A percentile compares a stretch with the other conserved stretches of the same genome.
Conservation (phyloP, 2,329 filamentous ascomycete species). For the Fusarium foetens region DNA sequence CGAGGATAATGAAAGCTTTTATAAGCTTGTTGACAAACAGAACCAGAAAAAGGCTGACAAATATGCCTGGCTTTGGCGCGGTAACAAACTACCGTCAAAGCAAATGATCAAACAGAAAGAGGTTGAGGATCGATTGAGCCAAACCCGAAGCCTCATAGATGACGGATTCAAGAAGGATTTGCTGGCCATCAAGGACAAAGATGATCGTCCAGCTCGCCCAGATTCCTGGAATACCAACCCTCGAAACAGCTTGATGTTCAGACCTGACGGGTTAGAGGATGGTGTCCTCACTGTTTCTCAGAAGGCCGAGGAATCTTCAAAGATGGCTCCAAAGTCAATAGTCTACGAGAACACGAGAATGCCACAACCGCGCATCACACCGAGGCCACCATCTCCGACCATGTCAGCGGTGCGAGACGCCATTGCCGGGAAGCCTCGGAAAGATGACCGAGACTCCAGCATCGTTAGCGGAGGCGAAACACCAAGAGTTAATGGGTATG, state of each 20-base stretch:
- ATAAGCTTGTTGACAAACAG: constrained; percentile 88
- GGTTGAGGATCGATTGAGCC: constrained; percentile 63
- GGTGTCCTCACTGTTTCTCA: constrained; percentile 71
- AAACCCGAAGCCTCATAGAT: constrained; percentile 60
- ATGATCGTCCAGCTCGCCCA: constrained; percentile 78
- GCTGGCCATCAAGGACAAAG: constrained; percentile 72
- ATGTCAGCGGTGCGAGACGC: constrained; percentile 86
- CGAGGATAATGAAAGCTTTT: constrained; percentile 98
- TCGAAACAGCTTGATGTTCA: constrained; percentile 90
- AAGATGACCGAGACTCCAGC: constrained; percentile 69
- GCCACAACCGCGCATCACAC: constrained; percentile 58
- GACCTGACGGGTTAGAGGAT: constrained; percentile 72
- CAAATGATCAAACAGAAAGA: constrained; percentile 76
- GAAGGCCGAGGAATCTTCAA: constrained; percentile 74
- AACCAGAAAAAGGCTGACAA: constrained; percentile 87
- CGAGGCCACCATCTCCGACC: constrained; percentile 78
- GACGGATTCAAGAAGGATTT: constrained; percentile 68
- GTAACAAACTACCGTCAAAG: constrained; percentile 87
- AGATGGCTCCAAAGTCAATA: constrained; percentile 79
- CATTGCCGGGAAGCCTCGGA: constrained; percentile 76
- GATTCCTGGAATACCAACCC: constrained; percentile 80
- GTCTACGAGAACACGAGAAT: constrained; percentile 87
- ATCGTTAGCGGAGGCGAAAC: constrained; percentile 72
- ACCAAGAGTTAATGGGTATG: constrained; percentile 90
- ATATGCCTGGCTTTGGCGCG: constrained; percentile 88